Conservation (phyloP, 257 asterid species). For the Solanum rostratum region DNA sequence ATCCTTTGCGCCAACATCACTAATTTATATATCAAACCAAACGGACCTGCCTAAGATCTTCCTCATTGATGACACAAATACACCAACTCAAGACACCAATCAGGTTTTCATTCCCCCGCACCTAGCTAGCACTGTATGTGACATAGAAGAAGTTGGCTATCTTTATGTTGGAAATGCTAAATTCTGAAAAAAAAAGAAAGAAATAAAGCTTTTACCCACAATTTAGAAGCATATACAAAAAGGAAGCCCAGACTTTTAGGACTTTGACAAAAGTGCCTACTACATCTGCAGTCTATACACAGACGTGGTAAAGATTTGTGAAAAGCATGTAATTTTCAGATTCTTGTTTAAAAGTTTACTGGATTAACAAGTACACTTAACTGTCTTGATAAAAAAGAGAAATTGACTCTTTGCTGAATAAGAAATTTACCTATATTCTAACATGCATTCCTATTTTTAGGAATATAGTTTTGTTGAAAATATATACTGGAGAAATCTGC, state of each 20-base stretch:
- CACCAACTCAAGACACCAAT: conserved; percentile 81
- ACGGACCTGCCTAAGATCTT: conserved; percentile 81
- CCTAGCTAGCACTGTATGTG: neutral
- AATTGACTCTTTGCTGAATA: neutral
- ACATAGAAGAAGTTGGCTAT: neutral
- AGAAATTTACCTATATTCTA: neutral
- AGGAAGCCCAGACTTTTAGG: neutral
- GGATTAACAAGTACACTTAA: neutral
- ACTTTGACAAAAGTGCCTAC: neutral
- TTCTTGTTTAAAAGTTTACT: neutral
- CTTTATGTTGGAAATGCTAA: neutral
- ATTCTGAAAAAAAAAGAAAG: neutral
- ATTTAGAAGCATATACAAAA: neutral
- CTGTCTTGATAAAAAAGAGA: neutral
- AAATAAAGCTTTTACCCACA: neutral
- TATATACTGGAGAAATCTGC: neutral
- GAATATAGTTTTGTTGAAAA: neutral
- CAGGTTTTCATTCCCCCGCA: conserved; percentile 39
- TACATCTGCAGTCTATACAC: neutral
- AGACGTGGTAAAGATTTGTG: neutral
- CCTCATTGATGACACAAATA: conserved; percentile 43
- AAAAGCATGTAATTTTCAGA: neutral
- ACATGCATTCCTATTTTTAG: neutral
- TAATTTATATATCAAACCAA: conserved; percentile 52
- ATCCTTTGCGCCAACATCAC: conserved; percentile 92